Conservation (phyloP, 495 filamentous ascomycete genomes). For the Daldinia grandis region DNA sequence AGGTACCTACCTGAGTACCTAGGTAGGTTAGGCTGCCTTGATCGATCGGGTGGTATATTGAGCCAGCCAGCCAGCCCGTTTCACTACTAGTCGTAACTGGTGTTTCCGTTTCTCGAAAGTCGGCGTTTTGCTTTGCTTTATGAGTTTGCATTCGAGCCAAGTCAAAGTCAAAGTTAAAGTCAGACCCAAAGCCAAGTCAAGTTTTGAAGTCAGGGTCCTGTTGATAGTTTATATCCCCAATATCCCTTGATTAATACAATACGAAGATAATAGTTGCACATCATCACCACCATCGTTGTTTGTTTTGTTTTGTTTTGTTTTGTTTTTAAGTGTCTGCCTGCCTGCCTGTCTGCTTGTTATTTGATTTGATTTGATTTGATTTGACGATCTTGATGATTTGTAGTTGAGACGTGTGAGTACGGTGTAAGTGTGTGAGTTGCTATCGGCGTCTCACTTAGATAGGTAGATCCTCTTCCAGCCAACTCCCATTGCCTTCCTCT, state of each 20-base stretch:
- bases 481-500: background rate
- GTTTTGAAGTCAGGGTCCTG: background rate
- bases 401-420: background rate
- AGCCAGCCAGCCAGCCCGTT: background rate
- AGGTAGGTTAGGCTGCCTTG: background rate
- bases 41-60: background rate
- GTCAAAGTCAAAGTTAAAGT: background rate
- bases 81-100: background rate
- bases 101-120: background rate
- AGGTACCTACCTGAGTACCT: too few relatives aligned
- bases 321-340: background rate
- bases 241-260: conserved; percentile 5
- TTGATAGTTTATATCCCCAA: background rate
- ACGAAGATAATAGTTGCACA: conserved; percentile 2
- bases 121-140: background rate
- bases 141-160: background rate
- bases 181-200: too few relatives aligned
- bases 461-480: background rate
- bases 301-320: background rate
- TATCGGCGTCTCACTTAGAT: background rate
- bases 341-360: background rate
- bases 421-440: background rate
- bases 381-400: background rate
- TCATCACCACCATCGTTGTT: too few relatives aligned
- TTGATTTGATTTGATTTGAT: background rate